These are phyloP conservation scores for Epichloe gansuensis DNA, from an alignment of 2,329 filamentous ascomycete species.

Conservation along the genomic window DNA sequence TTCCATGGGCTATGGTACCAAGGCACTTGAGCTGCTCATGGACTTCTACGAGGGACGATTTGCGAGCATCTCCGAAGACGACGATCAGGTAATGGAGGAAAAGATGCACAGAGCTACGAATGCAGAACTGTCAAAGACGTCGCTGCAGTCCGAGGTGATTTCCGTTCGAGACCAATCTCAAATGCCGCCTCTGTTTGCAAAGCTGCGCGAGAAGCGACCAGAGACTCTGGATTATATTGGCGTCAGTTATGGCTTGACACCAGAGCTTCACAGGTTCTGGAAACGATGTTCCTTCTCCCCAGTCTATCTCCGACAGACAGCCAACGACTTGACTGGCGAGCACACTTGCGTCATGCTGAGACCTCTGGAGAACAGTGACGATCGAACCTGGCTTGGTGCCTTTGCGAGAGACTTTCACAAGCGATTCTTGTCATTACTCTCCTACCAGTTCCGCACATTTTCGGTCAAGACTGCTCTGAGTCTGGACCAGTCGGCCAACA, in stretches of 20 bases:
- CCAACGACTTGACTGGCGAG: conserved; percentile 92
- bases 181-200: conserved; percentile 89
- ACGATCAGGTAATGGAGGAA: conserved; percentile 37
- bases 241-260: conserved; percentile 87
- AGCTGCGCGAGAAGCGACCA: conserved; percentile 69
- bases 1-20: conserved; percentile 85
- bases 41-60: conserved; percentile 97
- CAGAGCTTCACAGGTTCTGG: conserved; percentile 89
- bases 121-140: conserved; percentile 61
- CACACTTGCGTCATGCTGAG: conserved; percentile 97
- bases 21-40: conserved; percentile 71
- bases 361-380: conserved; percentile 54
- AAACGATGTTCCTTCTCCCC: conserved; percentile 76
- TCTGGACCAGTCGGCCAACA: conserved; percentile 73
- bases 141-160: conserved; percentile 74
- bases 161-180: conserved; percentile 78
- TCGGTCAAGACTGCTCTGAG: conserved; percentile 65
- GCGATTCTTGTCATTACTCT: conserved; percentile 80
- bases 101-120: conserved; percentile 72
- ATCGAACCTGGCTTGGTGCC: conserved; percentile 75
- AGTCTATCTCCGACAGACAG: conserved; percentile 86
- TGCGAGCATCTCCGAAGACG: conserved; percentile 64
- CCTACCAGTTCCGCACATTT: conserved; percentile 85
- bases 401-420: conserved; percentile 89
- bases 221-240: conserved; percentile 81